Base-by-base conservation (phyloP, 1,284 basidiomycete species). In the Mycena sp. region DNA sequence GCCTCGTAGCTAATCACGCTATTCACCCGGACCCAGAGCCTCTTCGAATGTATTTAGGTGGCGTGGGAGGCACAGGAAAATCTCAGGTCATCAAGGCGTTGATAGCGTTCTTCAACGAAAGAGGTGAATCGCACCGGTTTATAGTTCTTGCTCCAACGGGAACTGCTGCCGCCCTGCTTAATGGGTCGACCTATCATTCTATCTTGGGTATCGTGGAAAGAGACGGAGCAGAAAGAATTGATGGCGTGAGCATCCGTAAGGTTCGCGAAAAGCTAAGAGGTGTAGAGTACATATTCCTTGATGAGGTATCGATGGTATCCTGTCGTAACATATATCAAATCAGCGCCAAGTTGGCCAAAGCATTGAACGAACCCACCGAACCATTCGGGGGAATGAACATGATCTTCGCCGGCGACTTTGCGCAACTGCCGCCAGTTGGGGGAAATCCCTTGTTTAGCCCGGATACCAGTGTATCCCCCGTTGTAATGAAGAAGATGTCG, bases 21-120 rank as follows among this genome's bases (percentile, higher is more conserved):
- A n/a, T n/a, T n/a, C n/a, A n/a, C n/a, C n/a, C n/a, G n/a, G n/a
- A n/a, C n/a, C n/a, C n/a, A n/a, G n/a, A n/a, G n/a, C 53, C 25
- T 0, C 14, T 56, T 4, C 25, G 41, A 35, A 79, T 81, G 77
- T 77, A 79, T 61, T 37, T 82, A 3, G 79, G 75, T 3, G 80
- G 79, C 2, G 77, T 80, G 73, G 79, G 71, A 9, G 76, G 80
- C 4, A 80, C 79, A 16, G 79, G 81, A 4, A 82, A 83, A 69
- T 75, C 77, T 9, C 78, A 77, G 52, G 82, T 83, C 0, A 69
- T 83, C 0, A 74, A 78, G 26, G 77, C 79, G 0, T 21, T 50
- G 80, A 0, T 71, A 65, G 9, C 0, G 48, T 74, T 78, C 7
- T 78, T 81, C 61, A 51, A 57, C 4, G 1, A 16, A 14, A 49